phyloP scores from a whole-genome alignment of 2,329 filamentous ascomycete genomes.

The Capronia epimyces region DNA sequence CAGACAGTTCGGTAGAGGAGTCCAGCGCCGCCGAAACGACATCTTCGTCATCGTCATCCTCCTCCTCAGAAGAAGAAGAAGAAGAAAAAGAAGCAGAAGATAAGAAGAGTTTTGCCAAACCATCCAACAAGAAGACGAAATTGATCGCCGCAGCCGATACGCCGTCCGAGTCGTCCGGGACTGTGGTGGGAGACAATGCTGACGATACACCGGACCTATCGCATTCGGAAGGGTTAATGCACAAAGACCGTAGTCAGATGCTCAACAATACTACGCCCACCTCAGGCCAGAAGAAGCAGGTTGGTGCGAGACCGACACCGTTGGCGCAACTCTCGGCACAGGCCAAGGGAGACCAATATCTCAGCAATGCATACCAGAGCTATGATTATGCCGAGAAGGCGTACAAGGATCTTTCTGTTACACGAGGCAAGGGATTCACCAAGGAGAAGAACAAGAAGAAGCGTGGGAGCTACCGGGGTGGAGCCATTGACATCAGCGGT shows the following conservation, averaged over 20 bases:
- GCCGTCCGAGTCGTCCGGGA: conserved; percentile 25
- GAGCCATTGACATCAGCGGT: conserved; percentile 73
- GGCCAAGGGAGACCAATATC: conserved; percentile 62
- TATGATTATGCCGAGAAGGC: conserved; percentile 88
- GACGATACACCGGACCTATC: not conserved
- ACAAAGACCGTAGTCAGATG: conserved; percentile 15
- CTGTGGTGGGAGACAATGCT: conserved; percentile 21
- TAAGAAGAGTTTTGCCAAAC: conserved; percentile 25
- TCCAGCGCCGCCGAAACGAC: conserved; percentile 15
- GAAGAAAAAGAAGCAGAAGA: conserved; percentile 22
- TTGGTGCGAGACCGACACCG: conserved; percentile 60
- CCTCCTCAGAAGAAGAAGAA: not conserved
- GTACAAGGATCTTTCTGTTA: conserved; percentile 80
- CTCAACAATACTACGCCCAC: not conserved
- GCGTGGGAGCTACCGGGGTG: conserved; percentile 83
- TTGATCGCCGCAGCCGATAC: conserved; percentile 3
- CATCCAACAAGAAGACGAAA: not conserved
- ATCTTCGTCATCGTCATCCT: not conserved
- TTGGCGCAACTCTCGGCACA: conserved; percentile 68
- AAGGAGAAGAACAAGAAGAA: conserved; percentile 99
- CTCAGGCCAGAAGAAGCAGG: conserved; percentile 36
- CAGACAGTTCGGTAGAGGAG: conserved; percentile 28
- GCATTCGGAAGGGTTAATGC: conserved; percentile 30
- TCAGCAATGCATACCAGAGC: conserved; percentile 73
- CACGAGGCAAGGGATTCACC: conserved; percentile 93